These are phyloP conservation scores for Rubia yunnanensis DNA, from an alignment of 257 asterid genomes.

Conservation along the genomic window DNA sequence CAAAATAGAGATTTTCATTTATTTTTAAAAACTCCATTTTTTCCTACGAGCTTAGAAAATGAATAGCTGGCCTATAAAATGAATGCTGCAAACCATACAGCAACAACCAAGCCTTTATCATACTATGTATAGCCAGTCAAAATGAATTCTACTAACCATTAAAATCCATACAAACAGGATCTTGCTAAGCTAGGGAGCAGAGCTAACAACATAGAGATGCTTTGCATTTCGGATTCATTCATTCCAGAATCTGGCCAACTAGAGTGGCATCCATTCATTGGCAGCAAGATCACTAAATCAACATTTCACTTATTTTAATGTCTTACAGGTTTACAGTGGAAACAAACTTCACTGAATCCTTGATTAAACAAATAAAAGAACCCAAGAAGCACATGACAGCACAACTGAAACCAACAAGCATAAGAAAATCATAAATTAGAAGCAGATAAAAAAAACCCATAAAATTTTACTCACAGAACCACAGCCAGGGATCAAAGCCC, in stretches of 20 bases:
- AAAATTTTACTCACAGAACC: slow-evolving; percentile 49
- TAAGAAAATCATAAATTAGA: not conserved
- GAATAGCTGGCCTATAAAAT: not conserved
- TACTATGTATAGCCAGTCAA: not conserved
- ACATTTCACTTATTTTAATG: not conserved
- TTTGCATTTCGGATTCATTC: not conserved
- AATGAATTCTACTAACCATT: not conserved
- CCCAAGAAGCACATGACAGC: not conserved
- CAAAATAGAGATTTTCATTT: not conserved
- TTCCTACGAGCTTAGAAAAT: not conserved
- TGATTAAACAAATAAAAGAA: not conserved
- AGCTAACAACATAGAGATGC: not conserved
- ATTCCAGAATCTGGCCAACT: not conserved
- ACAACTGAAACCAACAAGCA: not conserved
- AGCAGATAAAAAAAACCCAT: not conserved
- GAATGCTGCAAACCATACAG: not conserved
- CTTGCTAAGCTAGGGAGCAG: not conserved
- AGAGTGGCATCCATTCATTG: not conserved
- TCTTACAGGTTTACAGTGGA: not conserved
- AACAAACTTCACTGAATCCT: not conserved
- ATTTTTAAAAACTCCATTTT: too few species aligned
- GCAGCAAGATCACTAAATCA: not conserved
- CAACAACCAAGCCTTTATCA: not conserved
- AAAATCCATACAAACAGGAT: not conserved
- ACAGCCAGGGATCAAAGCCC: slow-evolving; percentile 83